Evolutionary conservation across 2,329 filamentous ascomycete species (phyloP).

Genomic region (Talaromyces marneffei): DNA sequence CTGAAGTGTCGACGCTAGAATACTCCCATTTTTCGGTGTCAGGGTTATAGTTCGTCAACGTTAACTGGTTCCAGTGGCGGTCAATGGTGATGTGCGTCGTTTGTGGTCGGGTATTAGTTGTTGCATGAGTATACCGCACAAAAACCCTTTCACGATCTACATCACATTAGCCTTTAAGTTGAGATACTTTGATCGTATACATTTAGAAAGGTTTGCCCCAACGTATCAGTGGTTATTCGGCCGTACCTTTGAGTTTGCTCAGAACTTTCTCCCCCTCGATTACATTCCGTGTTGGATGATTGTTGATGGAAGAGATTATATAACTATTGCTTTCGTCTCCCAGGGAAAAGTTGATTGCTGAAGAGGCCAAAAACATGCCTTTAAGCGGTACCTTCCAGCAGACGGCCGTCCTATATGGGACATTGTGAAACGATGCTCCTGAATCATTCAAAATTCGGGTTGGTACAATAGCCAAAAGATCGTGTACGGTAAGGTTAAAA

Average conservation of each 20-base stretch:
- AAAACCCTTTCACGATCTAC: constrained; percentile 11
- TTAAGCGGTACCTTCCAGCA: constrained; percentile 10
- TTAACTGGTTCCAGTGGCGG: constrained; percentile 4
- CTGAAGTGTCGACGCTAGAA: neutral
- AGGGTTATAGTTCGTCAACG: neutral
- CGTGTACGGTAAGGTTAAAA: constrained; percentile 4
- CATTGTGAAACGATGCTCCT: constrained; percentile 7
- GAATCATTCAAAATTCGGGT: constrained; percentile 4
- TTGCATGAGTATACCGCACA: neutral
- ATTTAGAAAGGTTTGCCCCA: neutral
- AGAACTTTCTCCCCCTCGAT: constrained; percentile 10
- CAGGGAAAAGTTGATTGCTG: neutral
- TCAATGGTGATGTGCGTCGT: constrained; percentile 7
- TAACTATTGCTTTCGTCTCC: neutral
- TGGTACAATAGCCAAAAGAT: constrained; percentile 7
- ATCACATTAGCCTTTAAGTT: neutral
- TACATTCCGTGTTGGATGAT: neutral
- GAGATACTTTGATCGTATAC: too few species aligned
- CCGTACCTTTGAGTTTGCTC: constrained; percentile 1
- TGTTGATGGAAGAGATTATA: constrained; percentile 8
- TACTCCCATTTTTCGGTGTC: constrained; percentile 8
- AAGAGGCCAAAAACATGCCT: constrained; percentile 5
- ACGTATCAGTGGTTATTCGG: neutral
- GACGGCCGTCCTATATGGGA: constrained; percentile 10
- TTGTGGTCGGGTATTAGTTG: neutral